A percentile compares a stretch with the other conserved stretches of the same genome.
phyloP scores from a whole-genome alignment of 352 stramenopile genomes.

The Sclerospora graminicola region DNA sequence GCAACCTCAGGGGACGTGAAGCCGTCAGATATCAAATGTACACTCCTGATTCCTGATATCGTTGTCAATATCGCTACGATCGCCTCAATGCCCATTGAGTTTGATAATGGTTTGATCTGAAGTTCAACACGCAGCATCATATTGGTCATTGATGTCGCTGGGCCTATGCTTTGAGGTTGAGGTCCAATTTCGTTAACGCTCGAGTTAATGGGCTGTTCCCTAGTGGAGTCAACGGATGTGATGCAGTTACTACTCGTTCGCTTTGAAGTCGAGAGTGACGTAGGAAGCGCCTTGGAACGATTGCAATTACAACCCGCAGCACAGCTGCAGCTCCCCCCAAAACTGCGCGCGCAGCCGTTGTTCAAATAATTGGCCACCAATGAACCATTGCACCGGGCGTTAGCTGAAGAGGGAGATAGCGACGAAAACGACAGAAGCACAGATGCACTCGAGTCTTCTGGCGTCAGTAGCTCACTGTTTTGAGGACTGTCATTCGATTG shows the following conservation, averaged over 20 bases:
- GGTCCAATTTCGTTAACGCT: slow-evolving; percentile 4
- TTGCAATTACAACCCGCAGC: slow-evolving; percentile 39
- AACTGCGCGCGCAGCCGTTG: slow-evolving; percentile 57
- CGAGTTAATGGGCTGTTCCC: slow-evolving; percentile 2
- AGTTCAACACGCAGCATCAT: slow-evolving; percentile 24
- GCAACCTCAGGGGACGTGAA: neutral
- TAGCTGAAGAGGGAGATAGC: slow-evolving; percentile 9
- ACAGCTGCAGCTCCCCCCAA: slow-evolving; percentile 58
- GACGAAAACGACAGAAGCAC: slow-evolving; percentile 11
- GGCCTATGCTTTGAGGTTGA: neutral
- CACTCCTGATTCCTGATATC: slow-evolving; percentile 33
- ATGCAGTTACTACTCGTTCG: slow-evolving; percentile 17
- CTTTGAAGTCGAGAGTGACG: slow-evolving; percentile 4
- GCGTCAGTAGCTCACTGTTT: slow-evolving; percentile 7
- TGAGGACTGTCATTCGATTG: slow-evolving; percentile 7
- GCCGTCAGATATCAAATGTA: slow-evolving; percentile 26
- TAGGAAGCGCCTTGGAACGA: slow-evolving; percentile 18
- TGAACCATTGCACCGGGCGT: slow-evolving; percentile 23
- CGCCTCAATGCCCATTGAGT: slow-evolving; percentile 14
- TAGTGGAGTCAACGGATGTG: slow-evolving; percentile 4
- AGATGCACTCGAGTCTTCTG: slow-evolving; percentile 2
- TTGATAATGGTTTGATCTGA: slow-evolving; percentile 20
- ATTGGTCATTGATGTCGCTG: slow-evolving; percentile 4
- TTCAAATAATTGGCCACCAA: slow-evolving; percentile 45
- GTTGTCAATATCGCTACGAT: slow-evolving; percentile 32